phyloP scores from a whole-genome alignment of 352 stramenopile species.

The Pelagophyceae sp. region DNA sequence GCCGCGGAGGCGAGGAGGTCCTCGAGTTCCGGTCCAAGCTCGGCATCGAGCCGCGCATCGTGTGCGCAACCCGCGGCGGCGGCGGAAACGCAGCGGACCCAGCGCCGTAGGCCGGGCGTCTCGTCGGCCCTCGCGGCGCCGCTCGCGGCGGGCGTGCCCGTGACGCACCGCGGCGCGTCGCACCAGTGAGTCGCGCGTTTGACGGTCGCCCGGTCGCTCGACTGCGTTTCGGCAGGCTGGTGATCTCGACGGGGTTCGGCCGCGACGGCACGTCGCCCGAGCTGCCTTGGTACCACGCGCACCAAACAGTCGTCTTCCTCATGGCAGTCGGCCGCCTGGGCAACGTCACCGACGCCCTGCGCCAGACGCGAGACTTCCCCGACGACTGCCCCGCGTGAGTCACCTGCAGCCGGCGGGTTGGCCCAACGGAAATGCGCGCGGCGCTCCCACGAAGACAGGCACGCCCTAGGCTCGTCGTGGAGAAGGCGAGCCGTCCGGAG shows the following conservation, averaged over 20 bases:
- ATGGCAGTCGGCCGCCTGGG: slow-evolving; percentile 89
- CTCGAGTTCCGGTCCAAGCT: slow-evolving; percentile 50
- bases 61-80: slow-evolving; percentile 35
- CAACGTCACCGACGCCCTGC: slow-evolving; percentile 66
- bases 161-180: slow-evolving; percentile 86
- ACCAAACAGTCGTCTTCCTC: slow-evolving; percentile 91
- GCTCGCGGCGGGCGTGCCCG: slow-evolving; percentile 78
- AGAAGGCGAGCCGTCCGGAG: slow-evolving; percentile 66
- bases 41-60: slow-evolving; percentile 48
- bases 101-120: slow-evolving; percentile 71
- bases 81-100: too few relatives aligned
- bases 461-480: slow-evolving; percentile 5
- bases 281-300: slow-evolving; percentile 83
- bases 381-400: slow-evolving; percentile 76
- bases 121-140: slow-evolving; percentile 86
- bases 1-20: slow-evolving; percentile 84
- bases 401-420: too few relatives aligned
- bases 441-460: slow-evolving; percentile 61
- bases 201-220: background rate
- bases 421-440: too few relatives aligned
- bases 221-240: slow-evolving; percentile 25
- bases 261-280: slow-evolving; percentile 74
- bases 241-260: slow-evolving; percentile 85
- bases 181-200: slow-evolving; percentile 70
- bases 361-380: slow-evolving; percentile 71